A percentile compares a stretch with the other conserved stretches of the same genome.
phyloP scores from a whole-genome alignment of 169 alveolate genomes.

The Cardiosporidium cionae region DNA sequence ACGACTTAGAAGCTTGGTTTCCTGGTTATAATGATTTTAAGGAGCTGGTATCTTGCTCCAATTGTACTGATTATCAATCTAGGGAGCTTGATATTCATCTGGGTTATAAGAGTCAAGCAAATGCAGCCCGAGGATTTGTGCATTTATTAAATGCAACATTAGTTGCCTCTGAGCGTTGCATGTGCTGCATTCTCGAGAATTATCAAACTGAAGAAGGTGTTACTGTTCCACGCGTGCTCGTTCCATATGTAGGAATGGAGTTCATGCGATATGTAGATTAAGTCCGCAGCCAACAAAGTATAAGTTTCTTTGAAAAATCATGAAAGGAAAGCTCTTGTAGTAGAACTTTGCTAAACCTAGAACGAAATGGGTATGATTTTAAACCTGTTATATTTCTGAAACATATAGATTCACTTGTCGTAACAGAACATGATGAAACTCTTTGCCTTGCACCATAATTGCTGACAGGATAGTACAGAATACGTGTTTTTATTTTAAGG shows the following conservation, averaged over 20 bases:
- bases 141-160: slow-evolving; percentile 98
- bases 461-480: too few relatives aligned
- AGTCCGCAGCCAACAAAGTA: too few relatives aligned
- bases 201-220: slow-evolving; percentile 38
- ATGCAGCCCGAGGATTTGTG: slow-evolving; percentile 27
- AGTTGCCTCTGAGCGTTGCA: slow-evolving; percentile 94
- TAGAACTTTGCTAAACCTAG: too few relatives aligned
- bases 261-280: slow-evolving; percentile 17
- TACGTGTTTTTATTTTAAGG: too few relatives aligned
- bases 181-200: slow-evolving; percentile 48
- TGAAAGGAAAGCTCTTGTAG: too few relatives aligned
- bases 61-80: slow-evolving; percentile 97
- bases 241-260: slow-evolving; percentile 37
- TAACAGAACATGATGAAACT: too few relatives aligned
- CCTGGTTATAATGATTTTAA: slow-evolving; percentile 92
- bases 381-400: too few relatives aligned
- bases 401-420: too few relatives aligned
- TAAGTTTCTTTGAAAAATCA: too few relatives aligned
- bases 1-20: slow-evolving; percentile 99
- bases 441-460: too few relatives aligned
- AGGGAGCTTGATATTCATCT: slow-evolving; percentile 39
- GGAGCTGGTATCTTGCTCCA: slow-evolving; percentile 96
- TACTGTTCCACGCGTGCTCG: slow-evolving; percentile 35
- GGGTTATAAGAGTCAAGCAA: neutral
- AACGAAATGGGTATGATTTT: too few relatives aligned